Percentiles rank a stretch among this genome's conserved stretches.
Conservation (phyloP, 2,329 filamentous ascomycete genomes). For the Neofusicoccum sp. region DNA sequence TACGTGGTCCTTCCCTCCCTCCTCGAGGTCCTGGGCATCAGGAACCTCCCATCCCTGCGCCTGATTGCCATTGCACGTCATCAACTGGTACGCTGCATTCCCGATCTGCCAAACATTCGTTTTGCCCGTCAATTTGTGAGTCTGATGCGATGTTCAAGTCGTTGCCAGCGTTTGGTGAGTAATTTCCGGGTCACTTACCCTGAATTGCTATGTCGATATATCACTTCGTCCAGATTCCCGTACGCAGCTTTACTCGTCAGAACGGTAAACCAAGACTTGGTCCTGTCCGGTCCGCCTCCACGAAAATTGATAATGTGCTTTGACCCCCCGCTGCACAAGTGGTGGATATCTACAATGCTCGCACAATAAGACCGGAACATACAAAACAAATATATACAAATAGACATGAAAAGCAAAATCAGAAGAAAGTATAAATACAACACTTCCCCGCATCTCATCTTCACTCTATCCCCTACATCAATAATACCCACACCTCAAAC, state of each 20-base stretch:
- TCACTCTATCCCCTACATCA: too few relatives aligned
- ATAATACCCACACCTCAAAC: too few relatives aligned
- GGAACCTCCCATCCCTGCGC: background rate
- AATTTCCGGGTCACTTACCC: too few relatives aligned
- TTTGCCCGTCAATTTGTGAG: background rate
- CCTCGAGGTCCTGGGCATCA: background rate
- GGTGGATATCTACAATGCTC: too few relatives aligned
- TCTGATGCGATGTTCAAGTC: too few relatives aligned
- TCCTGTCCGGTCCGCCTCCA: constrained; percentile 17
- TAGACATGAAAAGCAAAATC: too few relatives aligned
- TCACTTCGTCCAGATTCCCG: background rate
- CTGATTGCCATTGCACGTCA: background rate
- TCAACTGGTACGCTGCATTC: background rate
- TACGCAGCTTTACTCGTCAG: background rate
- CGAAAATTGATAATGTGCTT: background rate
- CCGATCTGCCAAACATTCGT: background rate
- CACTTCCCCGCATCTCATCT: too few relatives aligned
- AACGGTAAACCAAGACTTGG: background rate
- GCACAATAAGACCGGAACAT: too few relatives aligned
- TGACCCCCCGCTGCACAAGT: background rate
- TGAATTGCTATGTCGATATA: background rate
- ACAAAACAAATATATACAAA: too few relatives aligned
- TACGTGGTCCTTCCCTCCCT: too few relatives aligned
- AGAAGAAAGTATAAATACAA: too few relatives aligned
- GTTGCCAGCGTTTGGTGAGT: too few relatives aligned